phyloP scores from a whole-genome alignment of 108 stramenopile genomes.

The Cylindrotheca closterium region DNA sequence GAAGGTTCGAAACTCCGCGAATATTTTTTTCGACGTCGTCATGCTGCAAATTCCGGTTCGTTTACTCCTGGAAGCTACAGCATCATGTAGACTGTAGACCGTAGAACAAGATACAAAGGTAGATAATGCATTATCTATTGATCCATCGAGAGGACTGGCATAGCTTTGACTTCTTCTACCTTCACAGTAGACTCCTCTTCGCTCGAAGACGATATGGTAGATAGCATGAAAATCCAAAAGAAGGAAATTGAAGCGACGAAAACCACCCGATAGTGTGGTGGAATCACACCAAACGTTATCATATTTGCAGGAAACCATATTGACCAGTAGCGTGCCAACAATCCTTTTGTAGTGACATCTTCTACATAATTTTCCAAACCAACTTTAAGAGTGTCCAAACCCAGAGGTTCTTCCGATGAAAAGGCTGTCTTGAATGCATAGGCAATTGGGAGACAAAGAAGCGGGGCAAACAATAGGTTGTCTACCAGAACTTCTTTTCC shows the following conservation, averaged over 20 bases:
- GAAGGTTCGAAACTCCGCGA: too few species aligned
- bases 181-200: too few species aligned
- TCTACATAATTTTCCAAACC: constrained; percentile 25
- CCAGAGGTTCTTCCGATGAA: constrained; percentile 13
- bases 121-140: too few species aligned
- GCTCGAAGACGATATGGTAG: constrained; percentile 31
- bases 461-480: constrained; percentile 38
- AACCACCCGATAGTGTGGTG: constrained; percentile 41
- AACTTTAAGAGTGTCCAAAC: constrained; percentile 11
- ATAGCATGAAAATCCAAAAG: constrained; percentile 49
- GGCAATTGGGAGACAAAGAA: constrained; percentile 47
- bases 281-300: constrained; percentile 48
- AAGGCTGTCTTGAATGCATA: constrained; percentile 40
- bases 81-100: too few species aligned
- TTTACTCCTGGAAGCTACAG: too few species aligned
- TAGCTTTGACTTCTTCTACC: too few species aligned
- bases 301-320: constrained; percentile 48
- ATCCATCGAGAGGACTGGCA: too few species aligned
- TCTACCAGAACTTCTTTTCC: constrained; percentile 39
- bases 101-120: too few species aligned
- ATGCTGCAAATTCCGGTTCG: too few species aligned
- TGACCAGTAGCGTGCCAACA: constrained; percentile 52
- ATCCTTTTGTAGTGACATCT: constrained; percentile 27
- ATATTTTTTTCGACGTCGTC: too few species aligned
- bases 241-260: constrained; percentile 54